These are phyloP conservation scores for Colletotrichum lini DNA, from an alignment of 2,329 filamentous ascomycete genomes.

Conservation along the genomic window DNA sequence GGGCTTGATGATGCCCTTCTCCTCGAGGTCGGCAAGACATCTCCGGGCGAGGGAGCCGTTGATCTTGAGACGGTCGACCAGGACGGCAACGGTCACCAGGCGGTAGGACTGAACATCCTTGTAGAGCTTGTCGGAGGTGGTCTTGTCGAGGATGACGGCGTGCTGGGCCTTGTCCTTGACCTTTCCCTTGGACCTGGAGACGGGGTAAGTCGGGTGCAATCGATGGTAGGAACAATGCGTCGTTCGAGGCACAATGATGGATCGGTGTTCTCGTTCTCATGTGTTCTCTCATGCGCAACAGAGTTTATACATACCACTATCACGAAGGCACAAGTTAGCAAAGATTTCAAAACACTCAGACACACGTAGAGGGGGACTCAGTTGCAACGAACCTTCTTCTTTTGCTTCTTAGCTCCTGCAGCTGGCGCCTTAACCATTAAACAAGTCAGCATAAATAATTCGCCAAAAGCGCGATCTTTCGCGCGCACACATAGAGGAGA, in stretches of 20 bases:
- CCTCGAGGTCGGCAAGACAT: constrained; percentile 93
- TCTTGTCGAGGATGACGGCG: constrained; percentile 98
- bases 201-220: constrained; percentile 35
- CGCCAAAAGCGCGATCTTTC: neutral
- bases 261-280: constrained; percentile 13
- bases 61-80: constrained; percentile 99
- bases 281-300: constrained; percentile 13
- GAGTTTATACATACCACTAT: constrained; percentile 52
- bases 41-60: constrained; percentile 96
- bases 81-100: constrained; percentile 97
- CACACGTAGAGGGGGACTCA: neutral
- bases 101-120: constrained; percentile 99
- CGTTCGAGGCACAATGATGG: constrained; percentile 21
- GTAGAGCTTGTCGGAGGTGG: constrained; percentile 97
- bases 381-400: constrained; percentile 57
- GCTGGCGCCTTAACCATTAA: constrained; percentile 54
- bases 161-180: constrained; percentile 99
- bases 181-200: constrained; percentile 64
- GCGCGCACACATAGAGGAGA: constrained; percentile 6
- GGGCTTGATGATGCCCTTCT: constrained; percentile 99
- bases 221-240: constrained; percentile 2
- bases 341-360: neutral
- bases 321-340: constrained; percentile 31
- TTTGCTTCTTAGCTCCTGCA: constrained; percentile 66
- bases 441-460: constrained; percentile 29